Evolutionary conservation across 768 basidiomycete species (phyloP).

Genomic region (Russula compacta): DNA sequence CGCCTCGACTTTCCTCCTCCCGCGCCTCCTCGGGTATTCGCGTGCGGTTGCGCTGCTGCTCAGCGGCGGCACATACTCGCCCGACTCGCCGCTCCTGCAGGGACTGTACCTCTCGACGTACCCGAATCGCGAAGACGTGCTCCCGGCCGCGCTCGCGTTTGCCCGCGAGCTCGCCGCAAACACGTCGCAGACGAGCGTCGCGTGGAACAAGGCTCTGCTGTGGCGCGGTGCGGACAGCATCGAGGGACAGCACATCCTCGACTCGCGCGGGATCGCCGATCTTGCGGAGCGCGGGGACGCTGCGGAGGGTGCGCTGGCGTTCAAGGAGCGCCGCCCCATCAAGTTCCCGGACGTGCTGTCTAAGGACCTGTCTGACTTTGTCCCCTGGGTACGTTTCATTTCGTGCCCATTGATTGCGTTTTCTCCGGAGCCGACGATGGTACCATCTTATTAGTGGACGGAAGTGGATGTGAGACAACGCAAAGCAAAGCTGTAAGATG

Average conservation of each 20-base stretch:
- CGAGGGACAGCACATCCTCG: constrained; percentile 47
- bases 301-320: constrained; percentile 39
- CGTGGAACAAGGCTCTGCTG: constrained; percentile 43
- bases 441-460: constrained; percentile 29
- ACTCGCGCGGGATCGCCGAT: constrained; percentile 40
- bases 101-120: constrained; percentile 41
- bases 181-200: constrained; percentile 42
- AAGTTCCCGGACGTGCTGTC: constrained; percentile 39
- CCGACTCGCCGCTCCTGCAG: constrained; percentile 36
- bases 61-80: constrained; percentile 36
- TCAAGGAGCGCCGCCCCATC: constrained; percentile 38
- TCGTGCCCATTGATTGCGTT: neutral
- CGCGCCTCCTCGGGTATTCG: constrained; percentile 44
- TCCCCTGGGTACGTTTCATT: constrained; percentile 40
- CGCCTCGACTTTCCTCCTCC: constrained; percentile 41
- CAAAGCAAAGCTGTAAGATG: constrained; percentile 6
- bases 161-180: constrained; percentile 43
- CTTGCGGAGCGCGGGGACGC: constrained; percentile 34
- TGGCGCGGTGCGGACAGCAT: constrained; percentile 40
- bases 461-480: constrained; percentile 5
- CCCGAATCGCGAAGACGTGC: constrained; percentile 41
- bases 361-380: constrained; percentile 34
- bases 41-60: constrained; percentile 43
- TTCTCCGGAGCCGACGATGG: neutral
- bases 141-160: constrained; percentile 42